Conservation (phyloP, 371 early-diverging fungal species). For the Mortierella sp. region DNA sequence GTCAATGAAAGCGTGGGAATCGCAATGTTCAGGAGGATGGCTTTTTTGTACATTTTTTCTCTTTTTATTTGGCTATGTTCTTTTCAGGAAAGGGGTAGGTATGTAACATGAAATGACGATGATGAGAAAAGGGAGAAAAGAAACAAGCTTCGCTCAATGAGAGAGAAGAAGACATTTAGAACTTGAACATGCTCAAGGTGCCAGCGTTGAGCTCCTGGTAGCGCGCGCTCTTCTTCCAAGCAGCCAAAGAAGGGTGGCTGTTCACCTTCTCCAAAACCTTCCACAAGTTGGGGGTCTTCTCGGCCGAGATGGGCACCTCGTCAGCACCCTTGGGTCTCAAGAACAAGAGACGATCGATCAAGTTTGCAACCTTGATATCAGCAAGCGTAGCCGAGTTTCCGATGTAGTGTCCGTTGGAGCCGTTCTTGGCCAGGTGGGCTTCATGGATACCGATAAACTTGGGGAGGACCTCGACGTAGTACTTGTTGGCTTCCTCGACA, state of each 20-base stretch:
- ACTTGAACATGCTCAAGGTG: slow-evolving; percentile 28
- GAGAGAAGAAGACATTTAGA: not conserved
- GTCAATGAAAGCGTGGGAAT: not conserved
- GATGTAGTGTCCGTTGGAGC: slow-evolving; percentile 45
- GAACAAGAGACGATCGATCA: slow-evolving; percentile 22
- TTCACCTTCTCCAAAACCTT: slow-evolving; percentile 44
- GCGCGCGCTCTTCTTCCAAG: slow-evolving; percentile 19
- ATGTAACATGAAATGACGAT: not conserved
- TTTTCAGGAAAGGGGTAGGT: not conserved
- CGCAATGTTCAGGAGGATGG: not conserved
- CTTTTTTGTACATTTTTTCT: slow-evolving; percentile 4
- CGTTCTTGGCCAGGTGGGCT: slow-evolving; percentile 32
- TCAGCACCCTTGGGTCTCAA: slow-evolving; percentile 28
- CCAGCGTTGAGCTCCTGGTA: slow-evolving; percentile 26
- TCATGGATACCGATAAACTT: slow-evolving; percentile 38
- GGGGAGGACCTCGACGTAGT: slow-evolving; percentile 20
- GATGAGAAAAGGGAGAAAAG: not conserved
- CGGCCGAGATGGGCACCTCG: slow-evolving; percentile 29
- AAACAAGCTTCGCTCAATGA: not conserved
- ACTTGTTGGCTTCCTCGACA: slow-evolving; percentile 22
- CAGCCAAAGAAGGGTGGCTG: slow-evolving; percentile 15
- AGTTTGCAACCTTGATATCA: slow-evolving; percentile 34
- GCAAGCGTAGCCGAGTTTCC: slow-evolving; percentile 25
- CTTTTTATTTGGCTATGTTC: not conserved
- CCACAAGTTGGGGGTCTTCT: slow-evolving; percentile 46